These are phyloP conservation scores for Backusella psychrophila DNA, from an alignment of 192 early-diverging fungal species.

Conservation along the genomic window DNA sequence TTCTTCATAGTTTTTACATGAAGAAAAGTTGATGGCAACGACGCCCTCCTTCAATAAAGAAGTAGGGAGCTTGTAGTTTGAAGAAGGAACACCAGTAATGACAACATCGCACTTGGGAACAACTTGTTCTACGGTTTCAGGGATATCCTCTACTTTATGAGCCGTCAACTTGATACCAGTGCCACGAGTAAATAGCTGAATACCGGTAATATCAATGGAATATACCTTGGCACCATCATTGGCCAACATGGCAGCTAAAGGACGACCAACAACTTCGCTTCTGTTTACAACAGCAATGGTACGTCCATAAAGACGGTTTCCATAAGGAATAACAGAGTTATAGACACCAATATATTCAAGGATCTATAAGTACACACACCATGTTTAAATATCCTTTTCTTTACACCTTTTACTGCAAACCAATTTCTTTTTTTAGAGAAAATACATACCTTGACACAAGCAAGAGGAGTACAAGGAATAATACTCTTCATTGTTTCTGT, in stretches of 20 bases:
- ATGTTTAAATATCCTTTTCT: not conserved
- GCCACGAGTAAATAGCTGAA: slow-evolving; percentile 77
- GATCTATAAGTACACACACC: slow-evolving; percentile 43
- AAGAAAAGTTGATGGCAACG: slow-evolving; percentile 96
- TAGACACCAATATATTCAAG: slow-evolving; percentile 96
- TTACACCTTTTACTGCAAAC: not conserved
- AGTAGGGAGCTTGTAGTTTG: slow-evolving; percentile 86
- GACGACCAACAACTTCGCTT: slow-evolving; percentile 96
- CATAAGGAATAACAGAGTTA: slow-evolving; percentile 83
- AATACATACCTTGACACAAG: slow-evolving; percentile 80
- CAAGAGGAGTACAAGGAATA: slow-evolving; percentile 98
- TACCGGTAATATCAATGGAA: slow-evolving; percentile 89
- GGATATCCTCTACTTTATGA: slow-evolving; percentile 74
- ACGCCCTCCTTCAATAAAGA: slow-evolving; percentile 93
- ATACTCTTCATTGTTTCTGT: slow-evolving; percentile 88
- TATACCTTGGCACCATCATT: slow-evolving; percentile 98
- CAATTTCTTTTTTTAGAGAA: not conserved
- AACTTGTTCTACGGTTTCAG: slow-evolving; percentile 72
- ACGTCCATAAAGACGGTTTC: slow-evolving; percentile 92
- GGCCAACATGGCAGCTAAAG: slow-evolving; percentile 93
- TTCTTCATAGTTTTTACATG: slow-evolving; percentile 93
- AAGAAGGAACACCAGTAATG: slow-evolving; percentile 93
- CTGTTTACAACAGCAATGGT: slow-evolving; percentile 94
- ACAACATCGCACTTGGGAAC: slow-evolving; percentile 92
- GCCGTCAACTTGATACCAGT: slow-evolving; percentile 57